Evolutionary conservation across 306 rosid species (phyloP).

Genomic region (Prunus persica): Prunus_persica_NCBIv2 NC_034014.1:4954001-4954500

Average conservation of each 20-base stretch:
- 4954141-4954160: slow-evolving; percentile 36
- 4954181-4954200: slow-evolving; percentile 56
- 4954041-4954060: slow-evolving; percentile 29
- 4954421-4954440: slow-evolving; percentile 66
- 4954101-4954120: slow-evolving; percentile 59
- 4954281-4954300: neutral
- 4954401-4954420: slow-evolving; percentile 78
- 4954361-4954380: slow-evolving; percentile 63
- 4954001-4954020: slow-evolving; percentile 51
- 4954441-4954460: slow-evolving; percentile 45
- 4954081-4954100: slow-evolving; percentile 39
- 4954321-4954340: neutral
- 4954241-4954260: neutral
- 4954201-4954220: slow-evolving; percentile 71
- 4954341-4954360: neutral
- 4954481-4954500: neutral
- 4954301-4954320: neutral
- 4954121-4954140: slow-evolving; percentile 44
- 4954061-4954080: slow-evolving; percentile 33
- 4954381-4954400: slow-evolving; percentile 84
- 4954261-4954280: neutral
- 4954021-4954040: slow-evolving; percentile 41
- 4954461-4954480: neutral
- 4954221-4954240: slow-evolving; percentile 87
- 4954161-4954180: slow-evolving; percentile 43